A percentile compares a stretch with the other conserved stretches of the same genome.
Evolutionary conservation across 2,329 filamentous ascomycete species (phyloP).

Genomic region (Ascochyta rabiei): DNA sequence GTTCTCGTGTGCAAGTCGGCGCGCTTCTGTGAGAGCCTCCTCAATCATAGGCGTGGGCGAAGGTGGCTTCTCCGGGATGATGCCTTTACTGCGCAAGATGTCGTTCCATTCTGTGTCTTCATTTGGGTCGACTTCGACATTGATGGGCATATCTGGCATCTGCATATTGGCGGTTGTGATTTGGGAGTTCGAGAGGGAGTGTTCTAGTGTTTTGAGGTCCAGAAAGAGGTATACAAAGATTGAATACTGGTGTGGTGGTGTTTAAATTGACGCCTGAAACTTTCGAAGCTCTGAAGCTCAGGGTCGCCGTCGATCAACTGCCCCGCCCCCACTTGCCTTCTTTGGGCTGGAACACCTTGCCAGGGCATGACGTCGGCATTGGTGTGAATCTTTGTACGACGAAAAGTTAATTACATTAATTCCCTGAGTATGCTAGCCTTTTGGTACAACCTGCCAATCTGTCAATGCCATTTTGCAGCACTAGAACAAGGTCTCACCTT

Average conservation of each 20-base stretch:
- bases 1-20: constrained; percentile 86
- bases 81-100: constrained; percentile 92
- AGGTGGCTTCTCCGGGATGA: constrained; percentile 97
- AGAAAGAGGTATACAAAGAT: background rate
- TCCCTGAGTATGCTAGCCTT: too few relatives aligned
- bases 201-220: constrained; percentile 40
- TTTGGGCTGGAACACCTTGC: background rate
- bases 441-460: too few relatives aligned
- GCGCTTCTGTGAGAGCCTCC: constrained; percentile 86
- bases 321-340: constrained; percentile 32
- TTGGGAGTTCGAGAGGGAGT: background rate
- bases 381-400: background rate
- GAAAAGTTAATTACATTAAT: background rate
- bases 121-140: constrained; percentile 92
- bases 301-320: constrained; percentile 22
- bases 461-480: too few relatives aligned
- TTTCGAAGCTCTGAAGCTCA: constrained; percentile 19
- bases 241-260: background rate
- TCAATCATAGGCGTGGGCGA: constrained; percentile 96
- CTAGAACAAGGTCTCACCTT: too few relatives aligned
- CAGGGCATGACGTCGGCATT: constrained; percentile 9
- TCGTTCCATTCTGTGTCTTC: constrained; percentile 99
- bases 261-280: constrained; percentile 17
- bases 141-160: constrained; percentile 63
- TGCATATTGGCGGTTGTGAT: constrained; percentile 32